Percentiles rank a stretch among this genome's conserved stretches.
Evolutionary conservation across 1,139 yeast species (phyloP).

Genomic region (Candida tropicalis): DNA sequence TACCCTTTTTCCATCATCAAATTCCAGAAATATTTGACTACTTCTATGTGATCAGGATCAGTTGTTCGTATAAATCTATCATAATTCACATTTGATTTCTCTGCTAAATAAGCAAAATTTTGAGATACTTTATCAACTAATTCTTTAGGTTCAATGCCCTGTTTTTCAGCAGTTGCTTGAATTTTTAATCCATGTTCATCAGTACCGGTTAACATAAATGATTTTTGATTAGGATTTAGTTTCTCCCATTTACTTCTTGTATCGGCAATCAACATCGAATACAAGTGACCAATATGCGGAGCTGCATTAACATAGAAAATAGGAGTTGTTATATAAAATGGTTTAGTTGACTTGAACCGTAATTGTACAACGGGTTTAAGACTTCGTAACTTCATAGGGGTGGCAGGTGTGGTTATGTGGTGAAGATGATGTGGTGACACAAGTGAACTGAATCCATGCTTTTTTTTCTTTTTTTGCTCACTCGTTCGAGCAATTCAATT

Average conservation of each 20-base stretch:
- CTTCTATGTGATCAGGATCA: constrained; percentile 69
- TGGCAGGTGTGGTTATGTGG: no score
- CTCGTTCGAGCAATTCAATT: no score
- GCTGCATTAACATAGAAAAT: constrained; percentile 94
- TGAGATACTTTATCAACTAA: constrained; percentile 74
- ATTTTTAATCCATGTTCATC: constrained; percentile 97
- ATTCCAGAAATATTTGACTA: constrained; percentile 74
- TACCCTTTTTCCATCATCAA: constrained; percentile 58
- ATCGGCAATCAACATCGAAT: constrained; percentile 85
- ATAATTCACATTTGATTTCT: constrained; percentile 54
- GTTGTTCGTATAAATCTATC: constrained; percentile 91
- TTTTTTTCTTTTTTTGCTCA: background rate
- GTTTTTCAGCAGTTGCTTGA: constrained; percentile 64
- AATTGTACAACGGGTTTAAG: background rate
- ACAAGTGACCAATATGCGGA: constrained; percentile 94
- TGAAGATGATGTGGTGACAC: no score
- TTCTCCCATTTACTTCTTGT: constrained; percentile 74
- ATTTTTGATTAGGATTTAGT: constrained; percentile 32
- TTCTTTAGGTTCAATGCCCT: constrained; percentile 53
- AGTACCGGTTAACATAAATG: constrained; percentile 84
- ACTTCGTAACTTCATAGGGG: background rate
- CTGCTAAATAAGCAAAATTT: constrained; percentile 66
- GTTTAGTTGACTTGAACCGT: constrained; percentile 22
- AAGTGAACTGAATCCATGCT: background rate
- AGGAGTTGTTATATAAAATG: constrained; percentile 79